Evolutionary conservation across 306 rosid species (phyloP).

Genomic region (Vigna reflexopilosa): DNA sequence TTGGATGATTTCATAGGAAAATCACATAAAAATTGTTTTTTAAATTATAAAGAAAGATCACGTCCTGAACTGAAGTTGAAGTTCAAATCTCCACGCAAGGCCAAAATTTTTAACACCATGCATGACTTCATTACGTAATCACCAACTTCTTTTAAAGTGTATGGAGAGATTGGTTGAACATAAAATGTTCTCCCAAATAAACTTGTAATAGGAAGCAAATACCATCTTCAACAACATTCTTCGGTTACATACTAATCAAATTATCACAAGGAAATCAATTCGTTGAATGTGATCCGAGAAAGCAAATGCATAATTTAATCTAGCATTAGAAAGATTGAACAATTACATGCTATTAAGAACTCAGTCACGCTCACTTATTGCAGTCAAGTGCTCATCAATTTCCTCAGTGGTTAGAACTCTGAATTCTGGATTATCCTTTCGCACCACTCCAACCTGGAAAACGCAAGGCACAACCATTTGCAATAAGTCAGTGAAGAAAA

Average conservation of each 20-base stretch:
- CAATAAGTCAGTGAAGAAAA: background rate
- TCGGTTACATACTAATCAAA: slow-evolving; percentile 4
- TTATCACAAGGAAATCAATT: slow-evolving; percentile 22
- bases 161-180: background rate
- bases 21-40: too few species aligned
- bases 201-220: slow-evolving; percentile 27
- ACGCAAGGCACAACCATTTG: slow-evolving; percentile 21
- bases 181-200: background rate
- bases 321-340: slow-evolving; percentile 35
- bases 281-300: background rate
- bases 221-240: slow-evolving; percentile 30
- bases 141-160: background rate
- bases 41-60: too few species aligned
- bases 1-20: too few species aligned
- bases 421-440: slow-evolving; percentile 71
- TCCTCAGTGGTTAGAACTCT: slow-evolving; percentile 89
- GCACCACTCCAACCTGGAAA: slow-evolving; percentile 93
- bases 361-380: slow-evolving; percentile 98
- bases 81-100: too few species aligned
- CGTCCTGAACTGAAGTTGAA: too few species aligned
- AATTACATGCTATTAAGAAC: slow-evolving; percentile 43
- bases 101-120: too few species aligned
- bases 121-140: background rate
- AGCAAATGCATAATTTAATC: slow-evolving; percentile 32
- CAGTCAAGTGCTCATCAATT: slow-evolving; percentile 97